These are phyloP conservation scores for Xylaria venustula DNA, from an alignment of 495 filamentous ascomycete species.

Conservation along the genomic window DNA sequence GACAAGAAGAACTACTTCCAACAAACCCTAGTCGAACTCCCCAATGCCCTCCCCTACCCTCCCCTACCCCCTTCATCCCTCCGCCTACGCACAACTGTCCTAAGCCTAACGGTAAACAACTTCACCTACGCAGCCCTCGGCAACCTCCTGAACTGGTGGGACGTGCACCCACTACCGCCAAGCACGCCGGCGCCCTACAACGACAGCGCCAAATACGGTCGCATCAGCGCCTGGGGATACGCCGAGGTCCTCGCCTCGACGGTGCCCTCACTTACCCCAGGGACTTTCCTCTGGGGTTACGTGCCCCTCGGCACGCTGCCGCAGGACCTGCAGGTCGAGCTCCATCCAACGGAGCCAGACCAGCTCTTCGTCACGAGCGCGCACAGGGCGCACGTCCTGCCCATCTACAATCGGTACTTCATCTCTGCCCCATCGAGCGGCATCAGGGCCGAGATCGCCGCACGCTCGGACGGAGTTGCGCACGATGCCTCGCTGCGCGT, in stretches of 20 bases:
- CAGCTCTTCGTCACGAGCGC: constrained; percentile 33
- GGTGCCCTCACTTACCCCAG: constrained; percentile 28
- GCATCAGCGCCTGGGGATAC: constrained; percentile 58
- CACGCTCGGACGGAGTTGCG: constrained; percentile 23
- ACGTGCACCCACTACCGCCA: constrained; percentile 33
- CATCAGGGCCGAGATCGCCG: constrained; percentile 13
- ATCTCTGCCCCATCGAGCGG: constrained; percentile 14
- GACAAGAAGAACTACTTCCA: constrained; percentile 36
- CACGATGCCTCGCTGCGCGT: constrained; percentile 43
- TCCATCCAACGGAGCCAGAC: constrained; percentile 39
- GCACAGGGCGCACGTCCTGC: constrained; percentile 43
- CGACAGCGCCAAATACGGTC: constrained; percentile 47
- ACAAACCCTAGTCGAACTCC: constrained; percentile 31
- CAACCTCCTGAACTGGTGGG: constrained; percentile 49
- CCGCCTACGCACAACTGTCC: constrained; percentile 41
- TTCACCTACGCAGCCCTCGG: constrained; percentile 54
- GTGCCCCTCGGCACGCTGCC: constrained; percentile 40
- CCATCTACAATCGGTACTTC: constrained; percentile 55
- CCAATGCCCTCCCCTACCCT: constrained; percentile 25
- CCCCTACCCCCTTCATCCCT: constrained; percentile 32
- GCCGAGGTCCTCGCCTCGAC: constrained; percentile 50
- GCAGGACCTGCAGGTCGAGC: constrained; percentile 28
- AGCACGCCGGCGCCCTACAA: constrained; percentile 52
- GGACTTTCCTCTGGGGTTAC: constrained; percentile 38
- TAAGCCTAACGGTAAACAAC: constrained; percentile 56